phyloP scores from a whole-genome alignment of 2,329 filamentous ascomycete genomes.

The Hortaea sp. region DNA sequence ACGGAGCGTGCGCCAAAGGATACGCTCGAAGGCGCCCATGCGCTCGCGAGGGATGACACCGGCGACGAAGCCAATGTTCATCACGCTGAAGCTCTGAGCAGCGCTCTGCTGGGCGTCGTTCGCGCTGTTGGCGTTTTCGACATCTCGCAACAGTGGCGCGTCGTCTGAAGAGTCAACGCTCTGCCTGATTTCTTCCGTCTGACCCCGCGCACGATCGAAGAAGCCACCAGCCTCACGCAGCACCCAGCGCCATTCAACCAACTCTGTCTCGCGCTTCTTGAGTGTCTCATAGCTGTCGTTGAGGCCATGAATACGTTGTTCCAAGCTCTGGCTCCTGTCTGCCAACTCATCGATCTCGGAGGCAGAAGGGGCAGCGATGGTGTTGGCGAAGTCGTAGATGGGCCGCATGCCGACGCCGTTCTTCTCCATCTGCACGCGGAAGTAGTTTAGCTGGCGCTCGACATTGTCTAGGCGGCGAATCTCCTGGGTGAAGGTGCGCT shows the following conservation, averaged over 20 bases:
- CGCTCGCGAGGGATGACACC: constrained; percentile 90
- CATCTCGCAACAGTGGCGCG: constrained; percentile 82
- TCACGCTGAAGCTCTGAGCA: constrained; percentile 61
- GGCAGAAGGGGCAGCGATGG: constrained; percentile 76
- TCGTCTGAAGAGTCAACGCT: constrained; percentile 81
- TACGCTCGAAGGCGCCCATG: constrained; percentile 91
- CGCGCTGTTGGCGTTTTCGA: constrained; percentile 55
- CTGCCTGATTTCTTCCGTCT: constrained; percentile 90
- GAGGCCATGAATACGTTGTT: constrained; percentile 80
- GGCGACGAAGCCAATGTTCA: constrained; percentile 98
- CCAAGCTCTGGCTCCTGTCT: constrained; percentile 83
- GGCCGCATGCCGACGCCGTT: constrained; percentile 74
- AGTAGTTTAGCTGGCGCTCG: constrained; percentile 93
- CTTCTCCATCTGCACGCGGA: constrained; percentile 93
- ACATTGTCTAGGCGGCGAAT: constrained; percentile 97
- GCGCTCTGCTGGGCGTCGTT: constrained; percentile 14
- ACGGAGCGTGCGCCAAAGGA: constrained; percentile 91
- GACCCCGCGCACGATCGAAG: constrained; percentile 91
- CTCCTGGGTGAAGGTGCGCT: constrained; percentile 94
- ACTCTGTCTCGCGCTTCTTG: constrained; percentile 93
- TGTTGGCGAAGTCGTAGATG: constrained; percentile 76
- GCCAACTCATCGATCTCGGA: constrained; percentile 93
- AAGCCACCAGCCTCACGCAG: constrained; percentile 92
- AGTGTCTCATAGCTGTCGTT: constrained; percentile 98
- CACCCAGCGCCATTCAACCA: constrained; percentile 98